Conservation (phyloP, 176 grass and related monocot species). For the Rhynchospora tenuis region DNA sequence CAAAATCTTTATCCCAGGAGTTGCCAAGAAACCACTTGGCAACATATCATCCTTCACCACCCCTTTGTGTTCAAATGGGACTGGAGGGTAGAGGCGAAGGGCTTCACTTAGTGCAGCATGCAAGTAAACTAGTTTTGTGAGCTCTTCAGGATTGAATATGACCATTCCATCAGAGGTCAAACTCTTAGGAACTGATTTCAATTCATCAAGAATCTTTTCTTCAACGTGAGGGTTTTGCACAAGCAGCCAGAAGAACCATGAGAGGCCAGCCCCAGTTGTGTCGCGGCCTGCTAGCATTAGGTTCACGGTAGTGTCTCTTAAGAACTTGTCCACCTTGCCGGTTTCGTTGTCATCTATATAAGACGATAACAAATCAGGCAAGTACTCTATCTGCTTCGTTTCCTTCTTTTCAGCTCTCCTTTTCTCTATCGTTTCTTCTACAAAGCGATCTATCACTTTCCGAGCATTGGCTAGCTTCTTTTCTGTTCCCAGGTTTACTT, state of each 20-base stretch:
- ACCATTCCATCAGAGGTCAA: conserved; percentile 7
- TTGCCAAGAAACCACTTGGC: conserved; percentile 51
- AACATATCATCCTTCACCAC: conserved; percentile 47
- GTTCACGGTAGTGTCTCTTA: conserved; percentile 67
- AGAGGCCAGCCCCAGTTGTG: conserved; percentile 60
- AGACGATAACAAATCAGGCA: conserved; percentile 53
- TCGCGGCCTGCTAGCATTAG: conserved; percentile 76
- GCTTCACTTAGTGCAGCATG: conserved; percentile 71
- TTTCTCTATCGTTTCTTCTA: conserved; percentile 32
- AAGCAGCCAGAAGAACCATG: conserved; percentile 80
- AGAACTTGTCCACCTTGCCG: conserved; percentile 22
- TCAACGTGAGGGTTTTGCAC: conserved; percentile 48
- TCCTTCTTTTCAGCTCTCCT: conserved; percentile 31
- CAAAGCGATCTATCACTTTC: conserved; percentile 58
- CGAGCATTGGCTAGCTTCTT: conserved; percentile 38
- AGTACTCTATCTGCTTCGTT: not conserved
- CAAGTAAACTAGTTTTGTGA: conserved; percentile 46
- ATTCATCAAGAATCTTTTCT: conserved; percentile 49
- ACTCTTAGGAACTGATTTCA: conserved; percentile 17
- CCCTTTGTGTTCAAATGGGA: conserved; percentile 78
- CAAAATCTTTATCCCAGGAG: conserved; percentile 40
- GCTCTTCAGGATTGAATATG: conserved; percentile 45
- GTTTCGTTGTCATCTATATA: conserved; percentile 38
- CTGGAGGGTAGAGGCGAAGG: conserved; percentile 65
- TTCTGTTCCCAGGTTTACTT: conserved; percentile 39